Percentiles rank a stretch among this genome's conserved stretches.
phyloP scores from a whole-genome alignment of 2,329 filamentous ascomycete genomes.

The Cylindrodendrum hubeiense region DNA sequence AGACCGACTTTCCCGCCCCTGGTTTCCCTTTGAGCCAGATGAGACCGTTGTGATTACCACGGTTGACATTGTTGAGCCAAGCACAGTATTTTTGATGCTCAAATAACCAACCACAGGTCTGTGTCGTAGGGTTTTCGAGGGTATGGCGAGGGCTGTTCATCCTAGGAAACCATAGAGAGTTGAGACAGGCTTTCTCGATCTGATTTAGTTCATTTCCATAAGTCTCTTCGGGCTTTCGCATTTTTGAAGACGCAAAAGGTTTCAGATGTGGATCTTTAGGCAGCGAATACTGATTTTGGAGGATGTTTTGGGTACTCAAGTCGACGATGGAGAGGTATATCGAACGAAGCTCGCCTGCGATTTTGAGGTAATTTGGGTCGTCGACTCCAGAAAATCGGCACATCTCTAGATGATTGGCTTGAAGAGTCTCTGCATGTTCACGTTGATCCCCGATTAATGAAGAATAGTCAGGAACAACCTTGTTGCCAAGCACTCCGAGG shows the following conservation, averaged over 20 bases:
- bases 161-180: constrained; percentile 16
- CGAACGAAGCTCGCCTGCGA: constrained; percentile 15
- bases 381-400: neutral
- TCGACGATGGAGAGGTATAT: constrained; percentile 3
- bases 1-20: constrained; percentile 21
- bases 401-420: constrained; percentile 31
- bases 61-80: neutral
- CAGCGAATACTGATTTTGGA: neutral
- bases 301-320: neutral
- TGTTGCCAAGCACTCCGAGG: constrained; percentile 19
- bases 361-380: constrained; percentile 29
- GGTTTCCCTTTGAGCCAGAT: constrained; percentile 25
- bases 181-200: neutral
- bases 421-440: constrained; percentile 29
- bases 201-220: neutral
- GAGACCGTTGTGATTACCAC: neutral
- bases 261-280: no score
- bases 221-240: no score
- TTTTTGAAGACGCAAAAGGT: no score
- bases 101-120: constrained; percentile 26
- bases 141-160: constrained; percentile 5
- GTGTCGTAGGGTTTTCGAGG: constrained; percentile 3
- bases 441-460: constrained; percentile 22
- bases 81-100: neutral
- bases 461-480: constrained; percentile 29